Evolutionary conservation across 2,329 filamentous ascomycete species (phyloP), one percentile per base, ranked within the genome.

Genomic region (Botrytis tulipae): DNA sequence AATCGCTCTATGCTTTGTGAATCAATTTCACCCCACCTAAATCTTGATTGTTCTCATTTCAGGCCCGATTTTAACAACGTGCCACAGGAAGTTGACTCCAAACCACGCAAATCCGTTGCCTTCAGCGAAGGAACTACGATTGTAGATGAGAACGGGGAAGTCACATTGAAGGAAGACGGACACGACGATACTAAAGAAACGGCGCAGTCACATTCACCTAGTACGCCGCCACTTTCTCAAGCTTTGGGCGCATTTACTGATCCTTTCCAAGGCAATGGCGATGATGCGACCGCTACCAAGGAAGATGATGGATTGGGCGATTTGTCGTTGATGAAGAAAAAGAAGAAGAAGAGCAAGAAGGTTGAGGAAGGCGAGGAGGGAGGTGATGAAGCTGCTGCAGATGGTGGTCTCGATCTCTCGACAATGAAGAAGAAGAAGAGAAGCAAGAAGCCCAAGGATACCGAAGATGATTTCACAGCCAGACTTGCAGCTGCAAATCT

Each of bases 341-440:
- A 98, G 82, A 94, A 94, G 84, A 94, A 94, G 84, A 98, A 98
- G 87, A 98, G 97, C 86, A 92, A 92, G 88, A 92, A 91, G 81
- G 87, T 86, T 77, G 90, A 88, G 82, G 84, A 89, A 74, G 89
- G 91, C 77, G 88, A 90, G 74, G 85, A 89, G 73, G 87, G 90
- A 76, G 86, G 90, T 71, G 87, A 89, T 76, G 80, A 82, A 12
- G 83, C 82, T 70, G 85, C 82, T 63, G 84, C 84, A 63, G 86
- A 87, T 71, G 84, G 85, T 51, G 84, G 84, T 54, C 82, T 84
- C 62, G 86, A 88, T 75, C 78, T 82, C 6, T 80, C 80, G 20
- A 76, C 75, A 25, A 79, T 82, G 79, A 81, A 81, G 76, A 82
- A 81, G 66, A 82, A 82, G 80, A 82, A 81, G 78, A 80, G 71